A percentile compares a stretch with the other conserved stretches of the same genome.
phyloP scores from a whole-genome alignment of 176 grass and related monocot species.

The Phragmites australis region DNA sequence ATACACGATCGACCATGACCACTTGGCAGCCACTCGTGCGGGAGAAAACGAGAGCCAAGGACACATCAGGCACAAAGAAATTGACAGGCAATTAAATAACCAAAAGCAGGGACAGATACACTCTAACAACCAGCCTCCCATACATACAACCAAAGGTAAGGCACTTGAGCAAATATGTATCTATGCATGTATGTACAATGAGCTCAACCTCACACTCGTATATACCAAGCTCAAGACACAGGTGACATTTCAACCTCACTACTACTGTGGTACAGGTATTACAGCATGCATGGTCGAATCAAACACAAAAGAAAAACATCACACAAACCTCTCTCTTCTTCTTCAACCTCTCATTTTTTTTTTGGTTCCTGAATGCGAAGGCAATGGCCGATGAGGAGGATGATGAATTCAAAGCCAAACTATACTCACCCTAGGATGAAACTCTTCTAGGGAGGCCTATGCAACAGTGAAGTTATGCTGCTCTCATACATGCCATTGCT shows the following conservation, averaged over 20 bases:
- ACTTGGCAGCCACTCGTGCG: constrained; percentile 30
- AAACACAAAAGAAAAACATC: constrained; percentile 6
- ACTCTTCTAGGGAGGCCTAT: neutral
- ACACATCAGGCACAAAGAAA: constrained; percentile 40
- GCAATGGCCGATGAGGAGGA: constrained; percentile 17
- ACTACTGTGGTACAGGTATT: neutral
- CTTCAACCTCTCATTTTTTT: neutral
- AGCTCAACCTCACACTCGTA: constrained; percentile 57
- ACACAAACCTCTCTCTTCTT: constrained; percentile 27
- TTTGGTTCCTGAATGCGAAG: constrained; percentile 1
- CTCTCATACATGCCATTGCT: constrained; percentile 25
- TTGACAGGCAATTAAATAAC: constrained; percentile 25
- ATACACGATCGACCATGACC: constrained; percentile 17
- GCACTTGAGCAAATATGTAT: constrained; percentile 44
- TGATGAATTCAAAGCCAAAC: neutral
- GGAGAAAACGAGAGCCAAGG: constrained; percentile 20
- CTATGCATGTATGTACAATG: constrained; percentile 49
- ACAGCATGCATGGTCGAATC: neutral
- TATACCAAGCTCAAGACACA: constrained; percentile 31
- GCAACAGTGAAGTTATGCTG: neutral
- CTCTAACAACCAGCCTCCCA: constrained; percentile 35
- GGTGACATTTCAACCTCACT: constrained; percentile 54
- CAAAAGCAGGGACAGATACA: constrained; percentile 45
- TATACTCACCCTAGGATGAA: neutral
- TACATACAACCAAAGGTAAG: constrained; percentile 39